Evolutionary conservation across 495 filamentous ascomycete species (phyloP), one percentile per base, ranked within the genome.

Genomic region (Elasticomyces elasticus): DNA sequence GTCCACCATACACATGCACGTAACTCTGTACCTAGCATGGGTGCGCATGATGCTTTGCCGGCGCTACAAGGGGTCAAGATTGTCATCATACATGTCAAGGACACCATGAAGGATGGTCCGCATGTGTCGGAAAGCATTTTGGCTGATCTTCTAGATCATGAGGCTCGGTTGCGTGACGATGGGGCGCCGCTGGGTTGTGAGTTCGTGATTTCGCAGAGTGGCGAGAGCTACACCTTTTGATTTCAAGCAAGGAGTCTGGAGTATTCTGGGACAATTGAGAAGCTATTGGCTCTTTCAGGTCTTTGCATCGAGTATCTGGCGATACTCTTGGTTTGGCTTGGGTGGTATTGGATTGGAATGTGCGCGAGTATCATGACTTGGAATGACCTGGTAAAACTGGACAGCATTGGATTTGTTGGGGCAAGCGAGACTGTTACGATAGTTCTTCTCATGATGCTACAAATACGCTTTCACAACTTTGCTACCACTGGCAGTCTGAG

Each of bases 191-290:
- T 95, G 58, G 94, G 92, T 0, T 91, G 87, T 60, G 77, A 83
- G 52, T 95, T 94, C 71, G 69, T 82, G 7, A 72, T 95, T 41
- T 79, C 82, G 5, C 68, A 71, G 59, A 67, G 71, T 43, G 83
- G 85, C 22, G 69, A 73, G 62, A 58, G 56, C 46, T 71, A 70
- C 62, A 62, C 47, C 55, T 69, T 72, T 53, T 72, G 60, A 67
- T 28, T 3, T 26, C n/a, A n/a, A n/a, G n/a, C n/a, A n/a, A n/a
- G n/a, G n/a, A n/a, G n/a, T 37, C 31, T 37, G 31, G 31, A 37
- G n/a, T n/a, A 10, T 37, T 37, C n/a, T 37, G 31, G 31, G 10
- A 37, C 31, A 37, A n/a, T 37, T 37, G 10, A n/a, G 31, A 37
- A n/a, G 31, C 31, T 37, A 10, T 37, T 10, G 31, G 31, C 10